Evolutionary conservation across 75 land plant genomes (phyloP), one percentile per base, ranked within the genome.

Genomic region (Isoetes taiwanensis): DNA sequence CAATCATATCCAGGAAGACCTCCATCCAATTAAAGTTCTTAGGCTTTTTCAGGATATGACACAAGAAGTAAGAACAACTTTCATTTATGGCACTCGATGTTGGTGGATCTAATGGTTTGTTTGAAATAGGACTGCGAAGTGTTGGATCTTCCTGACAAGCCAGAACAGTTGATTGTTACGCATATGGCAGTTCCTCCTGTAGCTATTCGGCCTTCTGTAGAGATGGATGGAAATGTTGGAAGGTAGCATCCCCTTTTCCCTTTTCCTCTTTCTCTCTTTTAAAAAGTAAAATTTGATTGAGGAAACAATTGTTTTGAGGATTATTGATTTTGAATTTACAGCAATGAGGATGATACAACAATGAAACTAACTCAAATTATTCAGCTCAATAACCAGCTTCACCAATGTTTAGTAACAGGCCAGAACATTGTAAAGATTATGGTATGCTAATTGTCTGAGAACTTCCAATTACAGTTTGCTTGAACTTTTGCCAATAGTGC

Each of bases 311-410:
- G 12, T 37, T 37, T 37, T 10, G 9, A 14, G 12, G 41, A 3
- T 56, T 37, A 19, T 11, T 1, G 21, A 34, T 26, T 38, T 57
- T 57, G 59, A 29, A 30, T 31, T 54, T 25, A 24, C 85, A 91
- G 97, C 72, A 86, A 91, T 74, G 97, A 91, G 65, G 82, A 87
- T 71, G 84, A 80, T 31, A 64, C 73, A 20, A 80, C 95, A 30
- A 68, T 66, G 53, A 84, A 72, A 40, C 68, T 91, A 26, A 60
- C 53, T 19, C 34, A 41, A 28, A 91, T 91, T 30, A 70, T 87
- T 56, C 61, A 59, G 30, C 58, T 68, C 56, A 91, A 87, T 69
- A 66, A 74, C 28, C 37, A 64, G 12, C 75, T 90, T 48, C 76
- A 68, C 0, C 61, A 73, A 28, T 64, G 72, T 30, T 66, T 90